Evolutionary conservation across 345 rosid genomes (phyloP), one percentile per base, ranked within the genome.

Genomic region (Anastatica hierochuntica): DNA sequence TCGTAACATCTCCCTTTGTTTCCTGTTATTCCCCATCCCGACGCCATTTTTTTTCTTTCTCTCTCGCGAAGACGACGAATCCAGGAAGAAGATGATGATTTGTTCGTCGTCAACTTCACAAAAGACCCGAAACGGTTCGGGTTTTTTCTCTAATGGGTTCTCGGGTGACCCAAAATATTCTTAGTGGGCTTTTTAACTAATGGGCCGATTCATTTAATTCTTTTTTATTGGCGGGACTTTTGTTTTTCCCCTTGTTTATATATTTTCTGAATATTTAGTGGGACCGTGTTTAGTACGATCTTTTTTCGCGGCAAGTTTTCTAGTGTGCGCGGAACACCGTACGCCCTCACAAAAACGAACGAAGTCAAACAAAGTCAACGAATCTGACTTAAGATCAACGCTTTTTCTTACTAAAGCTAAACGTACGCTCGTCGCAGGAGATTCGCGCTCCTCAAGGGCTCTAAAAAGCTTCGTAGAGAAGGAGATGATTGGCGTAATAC

Each of bases 21-120:
- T 7, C 98, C 98, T 2, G 69, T 81, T 69, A 92, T 88, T 54
- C 98, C 96, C 98, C 98, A 92, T 21, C 98, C 96, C 2, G 95
- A 92, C 47, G 96, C 96, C 98, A 90, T 68, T 49, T 51, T 4
- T 62, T 14, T 23, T 23, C 6, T 24, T 24, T 24, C 6, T 24
- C 3, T 24, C 27, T 24, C 27, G n/a, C n/a, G n/a, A n/a, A n/a
- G n/a, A n/a, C n/a, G n/a, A n/a, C n/a, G n/a, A n/a, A n/a, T n/a
- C n/a, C n/a, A n/a, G n/a, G n/a, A n/a, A n/a, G n/a, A n/a, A n/a
- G n/a, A n/a, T n/a, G n/a, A n/a, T n/a, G n/a, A n/a, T n/a, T n/a
- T n/a, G n/a, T n/a, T n/a, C n/a, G n/a, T n/a, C n/a, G n/a, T n/a
- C n/a, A n/a, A n/a, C n/a, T n/a, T n/a, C n/a, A n/a, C n/a, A n/a